Base-by-base conservation (phyloP, 2,329 filamentous ascomycete genomes). In the Hypoxylon sp. region DNA sequence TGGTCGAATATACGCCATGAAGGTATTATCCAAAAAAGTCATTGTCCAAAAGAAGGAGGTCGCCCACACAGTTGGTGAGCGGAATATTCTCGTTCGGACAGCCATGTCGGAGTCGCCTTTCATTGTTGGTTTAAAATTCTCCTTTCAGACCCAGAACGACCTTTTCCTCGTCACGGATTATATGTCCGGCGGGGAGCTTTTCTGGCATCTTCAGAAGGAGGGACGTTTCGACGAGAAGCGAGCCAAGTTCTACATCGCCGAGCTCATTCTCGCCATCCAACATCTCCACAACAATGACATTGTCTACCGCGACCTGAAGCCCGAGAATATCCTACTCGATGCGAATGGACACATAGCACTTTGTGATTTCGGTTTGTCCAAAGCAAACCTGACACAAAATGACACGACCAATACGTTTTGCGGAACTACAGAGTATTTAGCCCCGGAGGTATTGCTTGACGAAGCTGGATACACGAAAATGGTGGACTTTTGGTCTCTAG, bases 41-140 rank as follows among this genome's bases (percentile, higher is more conserved):
- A 99, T 99, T 76, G 96, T 99, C 27, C 96, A 99, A 82, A 99
- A 99, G 88, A 99, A 99, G 82, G 96, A 99, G 80, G 94, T 99
- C 54, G 94, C 95, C 15, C 96, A 99, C 79, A 99, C 96, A 0
- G 91, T 99, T 39, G 96, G 96, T 72, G 96, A 99, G 82, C 89
- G 96, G 67, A 99, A 99, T 78, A 99, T 99, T 72, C 86, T 99
- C 52, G 96, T 99, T 44, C 92, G 96, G 72, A 99, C 96, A 3
- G 96, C 96, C 29, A 98, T 93, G 82, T 91, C 95, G 0, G 94
- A 98, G 72, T 99, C 96, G 15, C 93, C 95, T 0, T 99, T 99
- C 78, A 99, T 99, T 69, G 96, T 99, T 44, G 95, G 95, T 6
- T 86, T 99, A 75, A 99, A 99, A 77, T 99, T 98, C 79, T 98